Percentiles rank a stretch among this genome's conserved stretches.
Conservation (phyloP, 139 green algal genomes). For the Spirogloea muscicola region DNA sequence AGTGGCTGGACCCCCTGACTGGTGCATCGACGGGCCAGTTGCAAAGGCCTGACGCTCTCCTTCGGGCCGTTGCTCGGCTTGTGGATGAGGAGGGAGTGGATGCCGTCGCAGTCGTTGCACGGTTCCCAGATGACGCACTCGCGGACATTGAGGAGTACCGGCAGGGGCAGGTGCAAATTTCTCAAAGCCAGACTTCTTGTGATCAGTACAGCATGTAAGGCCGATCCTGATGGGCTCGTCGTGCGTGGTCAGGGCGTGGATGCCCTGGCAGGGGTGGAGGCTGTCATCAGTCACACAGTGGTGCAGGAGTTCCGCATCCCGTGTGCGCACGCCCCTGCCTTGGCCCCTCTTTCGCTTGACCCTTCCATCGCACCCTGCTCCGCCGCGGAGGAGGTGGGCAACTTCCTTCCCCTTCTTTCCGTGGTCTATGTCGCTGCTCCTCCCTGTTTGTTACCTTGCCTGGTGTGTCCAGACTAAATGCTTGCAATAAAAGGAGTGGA, state of each 20-base stretch:
- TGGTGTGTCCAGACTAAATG: too few relatives aligned
- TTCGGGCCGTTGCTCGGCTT: conserved; percentile 13
- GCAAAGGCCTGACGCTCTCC: conserved; percentile 16
- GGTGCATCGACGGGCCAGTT: conserved; percentile 33
- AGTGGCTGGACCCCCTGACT: conserved; percentile 34
- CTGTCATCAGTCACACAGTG: conserved; percentile 49
- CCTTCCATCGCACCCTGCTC: conserved; percentile 37
- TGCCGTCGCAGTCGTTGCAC: conserved; percentile 39
- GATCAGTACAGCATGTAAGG: too few relatives aligned
- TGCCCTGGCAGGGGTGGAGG: conserved; percentile 47
- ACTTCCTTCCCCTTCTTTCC: conserved; percentile 10
- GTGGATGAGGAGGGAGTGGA: conserved; percentile 12
- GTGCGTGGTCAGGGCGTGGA: conserved; percentile 44
- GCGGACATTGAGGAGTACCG: conserved; percentile 45
- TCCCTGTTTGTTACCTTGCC: background rate
- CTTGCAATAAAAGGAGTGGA: too few relatives aligned
- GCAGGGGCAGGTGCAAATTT: conserved; percentile 14
- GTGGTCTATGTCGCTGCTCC: background rate
- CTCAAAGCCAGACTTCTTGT: too few relatives aligned
- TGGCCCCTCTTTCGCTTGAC: conserved; percentile 38
- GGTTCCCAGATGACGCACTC: conserved; percentile 42
- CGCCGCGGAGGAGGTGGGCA: conserved; percentile 45
- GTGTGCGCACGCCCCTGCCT: conserved; percentile 44
- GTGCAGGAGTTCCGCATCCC: conserved; percentile 35
- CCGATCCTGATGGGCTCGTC: too few relatives aligned